These are phyloP conservation scores for Phytophthora cryptogea DNA, from an alignment of 352 stramenopile genomes.

Conservation along the genomic window DNA sequence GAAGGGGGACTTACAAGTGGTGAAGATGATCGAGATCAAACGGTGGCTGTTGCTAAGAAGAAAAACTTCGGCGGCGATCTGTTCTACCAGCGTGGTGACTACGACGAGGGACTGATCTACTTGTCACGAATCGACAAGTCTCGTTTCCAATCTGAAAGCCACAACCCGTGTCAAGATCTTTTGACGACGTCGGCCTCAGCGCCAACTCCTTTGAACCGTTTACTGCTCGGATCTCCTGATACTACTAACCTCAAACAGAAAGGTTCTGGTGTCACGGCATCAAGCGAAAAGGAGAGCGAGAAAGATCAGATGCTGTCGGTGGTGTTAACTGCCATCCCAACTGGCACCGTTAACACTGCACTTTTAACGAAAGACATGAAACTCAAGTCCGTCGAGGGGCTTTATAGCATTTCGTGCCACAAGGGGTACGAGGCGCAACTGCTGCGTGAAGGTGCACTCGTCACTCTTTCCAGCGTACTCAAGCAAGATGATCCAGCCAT, in stretches of 20 bases:
- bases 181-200: slow-evolving; percentile 45
- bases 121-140: slow-evolving; percentile 79
- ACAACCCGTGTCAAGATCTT: slow-evolving; percentile 62
- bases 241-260: slow-evolving; percentile 25
- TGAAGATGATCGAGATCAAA: slow-evolving; percentile 31
- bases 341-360: slow-evolving; percentile 21
- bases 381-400: slow-evolving; percentile 71
- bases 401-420: slow-evolving; percentile 83
- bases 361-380: slow-evolving; percentile 72
- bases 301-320: slow-evolving; percentile 32
- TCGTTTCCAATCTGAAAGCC: slow-evolving; percentile 59
- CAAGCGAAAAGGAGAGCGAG: slow-evolving; percentile 24
- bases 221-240: slow-evolving; percentile 37
- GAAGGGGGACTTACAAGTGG: slow-evolving; percentile 13
- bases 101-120: slow-evolving; percentile 88
- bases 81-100: slow-evolving; percentile 86
- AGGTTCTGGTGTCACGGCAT: not conserved
- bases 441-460: slow-evolving; percentile 64
- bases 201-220: slow-evolving; percentile 50
- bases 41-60: slow-evolving; percentile 35
- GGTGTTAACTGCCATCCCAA: slow-evolving; percentile 10
- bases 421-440: slow-evolving; percentile 77
- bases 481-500: slow-evolving; percentile 75
- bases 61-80: slow-evolving; percentile 72
- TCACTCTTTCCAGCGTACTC: slow-evolving; percentile 59